These are phyloP conservation scores for Trichocladium uniseriatum DNA, from an alignment of 495 filamentous ascomycete genomes.

Conservation along the genomic window DNA sequence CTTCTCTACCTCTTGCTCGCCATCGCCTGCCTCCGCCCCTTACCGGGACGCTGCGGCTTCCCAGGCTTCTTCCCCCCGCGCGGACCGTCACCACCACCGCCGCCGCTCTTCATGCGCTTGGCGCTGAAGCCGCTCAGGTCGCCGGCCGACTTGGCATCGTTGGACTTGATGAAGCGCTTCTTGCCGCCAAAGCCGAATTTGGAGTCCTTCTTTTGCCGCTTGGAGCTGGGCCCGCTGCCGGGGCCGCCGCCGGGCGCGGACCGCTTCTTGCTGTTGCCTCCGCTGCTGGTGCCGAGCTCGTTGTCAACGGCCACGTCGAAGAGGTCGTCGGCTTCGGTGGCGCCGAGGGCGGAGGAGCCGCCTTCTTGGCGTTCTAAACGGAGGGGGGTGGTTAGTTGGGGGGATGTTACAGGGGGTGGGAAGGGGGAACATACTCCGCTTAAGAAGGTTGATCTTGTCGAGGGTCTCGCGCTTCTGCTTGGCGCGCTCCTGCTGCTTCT, in stretches of 20 bases:
- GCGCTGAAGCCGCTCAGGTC: slow-evolving; percentile 70
- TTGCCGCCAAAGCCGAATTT: slow-evolving; percentile 94
- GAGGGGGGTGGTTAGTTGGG: slow-evolving; percentile 10
- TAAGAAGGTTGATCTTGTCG: slow-evolving; percentile 86
- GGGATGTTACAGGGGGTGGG: not conserved
- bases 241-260: slow-evolving; percentile 18
- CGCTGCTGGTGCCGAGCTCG: slow-evolving; percentile 41
- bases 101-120: slow-evolving; percentile 69
- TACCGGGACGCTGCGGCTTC: slow-evolving; percentile 24
- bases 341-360: slow-evolving; percentile 45
- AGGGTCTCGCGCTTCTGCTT: slow-evolving; percentile 85
- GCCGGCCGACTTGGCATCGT: slow-evolving; percentile 66
- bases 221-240: slow-evolving; percentile 44
- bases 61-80: slow-evolving; percentile 8
- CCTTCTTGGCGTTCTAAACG: slow-evolving; percentile 70
- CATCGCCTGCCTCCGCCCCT: slow-evolving; percentile 32
- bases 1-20: not conserved
- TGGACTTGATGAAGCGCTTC: slow-evolving; percentile 81
- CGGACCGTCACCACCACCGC: slow-evolving; percentile 10
- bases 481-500: slow-evolving; percentile 84
- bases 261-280: slow-evolving; percentile 32
- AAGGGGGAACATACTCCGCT: slow-evolving; percentile 64
- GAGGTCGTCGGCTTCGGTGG: slow-evolving; percentile 78
- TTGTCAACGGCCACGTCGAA: slow-evolving; percentile 93
- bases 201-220: slow-evolving; percentile 84